A percentile compares a stretch with the other conserved stretches of the same genome.
Conservation (phyloP, 225 moss, liverwort and hornwort species). For the Marchantia polymorpha region DNA sequence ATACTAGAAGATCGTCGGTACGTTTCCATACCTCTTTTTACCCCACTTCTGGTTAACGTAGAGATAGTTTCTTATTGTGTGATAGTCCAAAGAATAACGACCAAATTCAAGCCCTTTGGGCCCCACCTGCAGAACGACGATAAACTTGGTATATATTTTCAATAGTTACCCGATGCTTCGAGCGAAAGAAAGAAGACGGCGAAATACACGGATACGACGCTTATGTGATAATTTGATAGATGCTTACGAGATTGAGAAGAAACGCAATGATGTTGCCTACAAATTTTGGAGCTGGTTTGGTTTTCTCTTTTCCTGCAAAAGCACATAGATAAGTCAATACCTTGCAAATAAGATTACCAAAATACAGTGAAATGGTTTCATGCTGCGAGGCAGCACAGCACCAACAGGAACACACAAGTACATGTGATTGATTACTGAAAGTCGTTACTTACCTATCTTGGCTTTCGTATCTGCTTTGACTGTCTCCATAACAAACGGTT, state of each 20-base stretch:
- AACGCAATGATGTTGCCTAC: constrained; percentile 85
- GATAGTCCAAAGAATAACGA: constrained; percentile 96
- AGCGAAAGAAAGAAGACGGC: no score
- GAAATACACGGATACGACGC: no score
- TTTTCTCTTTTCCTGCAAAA: constrained; percentile 62
- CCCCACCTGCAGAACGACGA: constrained; percentile 59
- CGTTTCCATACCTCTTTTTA: constrained; percentile 57
- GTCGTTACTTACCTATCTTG: constrained; percentile 56
- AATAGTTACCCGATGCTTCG: background rate
- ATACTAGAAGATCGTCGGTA: background rate
- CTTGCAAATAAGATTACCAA: no score
- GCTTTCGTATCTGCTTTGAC: constrained; percentile 93
- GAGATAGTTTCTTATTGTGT: constrained; percentile 85
- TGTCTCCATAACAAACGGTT: constrained; percentile 96
- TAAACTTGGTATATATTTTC: background rate
- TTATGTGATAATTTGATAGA: background rate
- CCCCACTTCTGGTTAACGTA: constrained; percentile 88
- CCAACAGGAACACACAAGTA: background rate
- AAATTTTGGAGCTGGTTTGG: constrained; percentile 77
- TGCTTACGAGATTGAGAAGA: constrained; percentile 79
- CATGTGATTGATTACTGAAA: background rate
- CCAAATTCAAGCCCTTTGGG: constrained; percentile 99
- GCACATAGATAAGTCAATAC: background rate
- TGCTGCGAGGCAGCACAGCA: no score
- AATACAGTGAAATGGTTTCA: no score